Evolutionary conservation across 768 basidiomycete species (phyloP).

Genomic region (Serendipita sp.): DNA sequence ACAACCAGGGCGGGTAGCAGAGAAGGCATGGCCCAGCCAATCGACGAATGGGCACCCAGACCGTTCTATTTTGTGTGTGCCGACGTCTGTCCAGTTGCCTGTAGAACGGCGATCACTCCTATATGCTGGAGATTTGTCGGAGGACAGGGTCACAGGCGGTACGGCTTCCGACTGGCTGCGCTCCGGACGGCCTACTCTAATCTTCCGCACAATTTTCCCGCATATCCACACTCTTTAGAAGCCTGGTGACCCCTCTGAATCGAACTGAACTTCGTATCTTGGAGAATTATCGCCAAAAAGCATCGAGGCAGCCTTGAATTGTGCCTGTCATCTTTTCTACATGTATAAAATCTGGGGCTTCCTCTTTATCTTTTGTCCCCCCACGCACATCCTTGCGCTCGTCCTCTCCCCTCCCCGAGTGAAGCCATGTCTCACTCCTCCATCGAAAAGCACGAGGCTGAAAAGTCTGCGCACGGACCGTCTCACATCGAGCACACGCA

Average conservation of each 20-base stretch:
- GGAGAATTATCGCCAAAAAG: neutral
- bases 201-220: neutral
- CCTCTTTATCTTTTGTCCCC: neutral
- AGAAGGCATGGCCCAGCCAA: no score
- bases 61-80: no score
- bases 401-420: neutral
- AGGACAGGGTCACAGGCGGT: no score
- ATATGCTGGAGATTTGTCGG: no score
- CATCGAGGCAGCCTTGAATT: neutral
- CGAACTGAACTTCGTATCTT: neutral
- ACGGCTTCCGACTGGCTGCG: no score
- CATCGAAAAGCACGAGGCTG: constrained; percentile 3
- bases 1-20: no score
- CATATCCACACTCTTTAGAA: neutral
- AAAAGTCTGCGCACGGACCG: neutral
- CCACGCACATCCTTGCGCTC: neutral
- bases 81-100: no score
- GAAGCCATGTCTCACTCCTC: constrained; percentile 2
- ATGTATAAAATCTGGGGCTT: neutral
- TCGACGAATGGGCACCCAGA: no score
- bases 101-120: no score
- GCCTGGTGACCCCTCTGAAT: neutral
- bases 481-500: neutral
- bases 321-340: neutral
- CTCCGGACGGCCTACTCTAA: no score